phyloP scores from a whole-genome alignment of 2,329 filamentous ascomycete genomes.

The Rutstroemia sp. region DNA sequence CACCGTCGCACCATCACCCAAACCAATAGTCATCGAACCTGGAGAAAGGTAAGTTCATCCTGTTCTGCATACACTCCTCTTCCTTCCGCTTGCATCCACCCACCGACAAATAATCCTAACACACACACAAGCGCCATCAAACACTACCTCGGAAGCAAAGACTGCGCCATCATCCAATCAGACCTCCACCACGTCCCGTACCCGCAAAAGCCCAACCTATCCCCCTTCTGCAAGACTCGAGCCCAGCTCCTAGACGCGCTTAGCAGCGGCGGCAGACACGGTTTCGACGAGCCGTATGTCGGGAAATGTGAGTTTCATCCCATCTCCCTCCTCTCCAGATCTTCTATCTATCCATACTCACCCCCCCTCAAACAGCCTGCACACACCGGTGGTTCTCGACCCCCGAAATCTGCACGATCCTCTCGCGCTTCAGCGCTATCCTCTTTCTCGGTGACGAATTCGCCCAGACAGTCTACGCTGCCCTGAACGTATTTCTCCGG shows the following conservation, averaged over 20 bases:
- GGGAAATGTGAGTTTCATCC: conserved; percentile 13
- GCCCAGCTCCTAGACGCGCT: conserved; percentile 33
- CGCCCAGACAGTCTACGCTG: conserved; percentile 35
- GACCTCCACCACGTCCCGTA: conserved; percentile 19
- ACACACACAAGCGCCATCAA: conserved; percentile 13
- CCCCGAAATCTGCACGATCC: conserved; percentile 37
- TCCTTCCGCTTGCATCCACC: background rate
- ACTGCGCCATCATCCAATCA: conserved; percentile 18
- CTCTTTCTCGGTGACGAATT: conserved; percentile 36
- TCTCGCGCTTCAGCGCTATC: conserved; percentile 35
- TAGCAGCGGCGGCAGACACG: conserved; percentile 35
- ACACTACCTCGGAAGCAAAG: conserved; percentile 20
- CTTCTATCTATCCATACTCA: too few relatives aligned
- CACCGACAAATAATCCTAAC: background rate
- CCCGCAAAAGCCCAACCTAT: conserved; percentile 6
- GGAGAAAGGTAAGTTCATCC: conserved; percentile 14
- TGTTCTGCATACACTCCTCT: background rate
- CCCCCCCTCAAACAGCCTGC: conserved; percentile 25
- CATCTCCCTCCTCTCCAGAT: background rate
- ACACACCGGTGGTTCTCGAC: conserved; percentile 37
- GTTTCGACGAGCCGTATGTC: conserved; percentile 34
- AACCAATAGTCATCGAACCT: background rate
- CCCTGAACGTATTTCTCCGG: conserved; percentile 37
- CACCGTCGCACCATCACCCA: background rate
- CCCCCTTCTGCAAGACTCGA: conserved; percentile 23